Evolutionary conservation across 495 filamentous ascomycete genomes (phyloP).

Genomic region (Cudoniella acicularis): DNA sequence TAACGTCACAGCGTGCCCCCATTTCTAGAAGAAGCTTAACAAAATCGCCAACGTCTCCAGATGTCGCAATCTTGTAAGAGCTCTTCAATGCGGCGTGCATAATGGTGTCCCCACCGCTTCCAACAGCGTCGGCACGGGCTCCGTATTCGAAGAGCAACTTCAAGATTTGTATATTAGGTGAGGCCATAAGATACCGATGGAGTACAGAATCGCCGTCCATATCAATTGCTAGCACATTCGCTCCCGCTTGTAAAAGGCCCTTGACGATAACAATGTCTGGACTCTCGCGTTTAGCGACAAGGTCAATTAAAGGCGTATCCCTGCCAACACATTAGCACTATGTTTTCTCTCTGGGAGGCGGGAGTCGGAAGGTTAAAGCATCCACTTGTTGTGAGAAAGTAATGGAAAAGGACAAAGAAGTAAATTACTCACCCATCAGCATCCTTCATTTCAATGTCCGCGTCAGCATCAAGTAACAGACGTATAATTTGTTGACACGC

Average conservation of each 20-base stretch:
- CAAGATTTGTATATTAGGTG: not conserved
- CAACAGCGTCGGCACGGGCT: not conserved
- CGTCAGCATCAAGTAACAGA: not conserved
- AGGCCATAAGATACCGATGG: not conserved
- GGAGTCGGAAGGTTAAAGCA: no score
- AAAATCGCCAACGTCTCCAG: not conserved
- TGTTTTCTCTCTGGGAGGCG: no score
- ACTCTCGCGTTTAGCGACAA: not conserved
- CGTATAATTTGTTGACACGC: not conserved
- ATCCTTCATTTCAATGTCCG: conserved; percentile 10
- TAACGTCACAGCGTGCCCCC: conserved; percentile 3
- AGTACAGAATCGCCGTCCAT: not conserved
- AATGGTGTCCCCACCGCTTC: not conserved
- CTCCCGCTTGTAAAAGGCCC: not conserved
- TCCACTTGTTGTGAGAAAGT: no score
- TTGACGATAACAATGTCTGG: not conserved
- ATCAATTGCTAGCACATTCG: not conserved
- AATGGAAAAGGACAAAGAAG: no score
- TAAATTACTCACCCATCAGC: no score
- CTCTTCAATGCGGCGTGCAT: conserved; percentile 8
- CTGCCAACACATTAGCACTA: no score
- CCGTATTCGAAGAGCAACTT: conserved; percentile 6
- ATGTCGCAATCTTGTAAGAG: not conserved
- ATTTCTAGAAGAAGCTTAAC: conserved; percentile 9
- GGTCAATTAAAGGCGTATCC: not conserved